phyloP scores from a whole-genome alignment of 2,329 filamentous ascomycete genomes.

The Cladosporium sp. region DNA sequence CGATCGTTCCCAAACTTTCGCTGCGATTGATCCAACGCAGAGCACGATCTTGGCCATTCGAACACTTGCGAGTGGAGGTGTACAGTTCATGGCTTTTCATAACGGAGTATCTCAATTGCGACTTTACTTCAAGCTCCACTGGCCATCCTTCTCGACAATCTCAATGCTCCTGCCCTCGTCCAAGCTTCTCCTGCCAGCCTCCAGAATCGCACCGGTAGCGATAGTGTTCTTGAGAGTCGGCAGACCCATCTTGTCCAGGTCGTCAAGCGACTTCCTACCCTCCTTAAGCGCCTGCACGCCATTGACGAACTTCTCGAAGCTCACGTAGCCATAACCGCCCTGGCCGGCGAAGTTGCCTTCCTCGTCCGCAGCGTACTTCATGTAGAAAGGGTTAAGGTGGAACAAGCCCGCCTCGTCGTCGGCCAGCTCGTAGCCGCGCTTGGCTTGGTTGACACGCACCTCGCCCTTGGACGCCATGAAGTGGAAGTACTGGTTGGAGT shows the following conservation, averaged over 20 bases:
- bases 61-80: too few species aligned
- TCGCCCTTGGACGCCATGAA: constrained; percentile 82
- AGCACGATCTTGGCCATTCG: too few species aligned
- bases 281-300: constrained; percentile 73
- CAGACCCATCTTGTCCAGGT: constrained; percentile 72
- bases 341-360: constrained; percentile 91
- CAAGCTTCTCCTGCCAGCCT: constrained; percentile 76
- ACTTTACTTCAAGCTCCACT: constrained; percentile 59
- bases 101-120: too few species aligned
- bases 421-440: constrained; percentile 91
- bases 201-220: constrained; percentile 83
- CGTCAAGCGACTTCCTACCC: constrained; percentile 62
- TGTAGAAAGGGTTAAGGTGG: constrained; percentile 70
- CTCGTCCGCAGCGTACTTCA: constrained; percentile 75
- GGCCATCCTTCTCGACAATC: constrained; percentile 60
- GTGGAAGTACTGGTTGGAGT: constrained; percentile 96
- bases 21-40: too few species aligned
- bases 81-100: too few species aligned
- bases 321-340: constrained; percentile 87
- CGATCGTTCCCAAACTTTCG: neutral
- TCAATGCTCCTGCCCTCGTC: constrained; percentile 74
- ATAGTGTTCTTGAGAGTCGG: constrained; percentile 86
- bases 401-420: constrained; percentile 65
- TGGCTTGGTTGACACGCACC: constrained; percentile 85
- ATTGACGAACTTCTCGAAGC: constrained; percentile 93